A percentile compares a stretch with the other conserved stretches of the same genome.
Conservation (phyloP, 140 eudicot genomes). For the Bidens hawaiensis region DNA sequence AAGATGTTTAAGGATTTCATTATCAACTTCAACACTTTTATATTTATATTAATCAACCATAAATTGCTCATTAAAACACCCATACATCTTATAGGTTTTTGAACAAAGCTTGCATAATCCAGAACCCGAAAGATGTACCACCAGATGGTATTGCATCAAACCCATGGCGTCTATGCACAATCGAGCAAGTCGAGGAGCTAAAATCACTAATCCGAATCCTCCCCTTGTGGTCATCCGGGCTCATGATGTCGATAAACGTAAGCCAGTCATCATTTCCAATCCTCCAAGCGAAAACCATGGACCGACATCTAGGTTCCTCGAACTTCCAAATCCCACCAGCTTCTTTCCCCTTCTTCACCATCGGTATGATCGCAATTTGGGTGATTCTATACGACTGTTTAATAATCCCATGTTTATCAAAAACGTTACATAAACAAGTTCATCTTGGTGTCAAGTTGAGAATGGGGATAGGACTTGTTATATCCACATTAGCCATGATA, state of each 20-base stretch:
- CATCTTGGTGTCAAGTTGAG: constrained; percentile 25
- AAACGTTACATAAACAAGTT: constrained; percentile 19
- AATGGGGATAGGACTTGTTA: constrained; percentile 57
- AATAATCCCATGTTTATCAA: constrained; percentile 43
- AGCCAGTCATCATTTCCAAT: constrained; percentile 39
- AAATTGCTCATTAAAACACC: neutral
- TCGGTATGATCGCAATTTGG: constrained; percentile 36
- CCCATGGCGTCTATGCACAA: constrained; percentile 53
- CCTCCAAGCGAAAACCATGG: constrained; percentile 63
- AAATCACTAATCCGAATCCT: constrained; percentile 43
- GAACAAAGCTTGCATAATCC: constrained; percentile 46
- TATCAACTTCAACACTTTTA: no score
- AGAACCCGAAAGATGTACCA: constrained; percentile 30
- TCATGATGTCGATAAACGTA: constrained; percentile 39
- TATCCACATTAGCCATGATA: constrained; percentile 33
- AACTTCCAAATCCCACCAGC: constrained; percentile 52
- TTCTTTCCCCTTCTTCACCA: constrained; percentile 36
- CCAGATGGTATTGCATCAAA: constrained; percentile 31
- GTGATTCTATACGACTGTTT: constrained; percentile 43
- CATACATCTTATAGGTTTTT: constrained; percentile 28
- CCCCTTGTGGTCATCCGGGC: constrained; percentile 67
- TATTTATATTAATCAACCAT: no score
- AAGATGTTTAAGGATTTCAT: neutral
- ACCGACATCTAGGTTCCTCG: constrained; percentile 38
- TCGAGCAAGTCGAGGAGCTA: constrained; percentile 67